Evolutionary conservation across 768 basidiomycete genomes (phyloP).

Genomic region (Infundibulicybe gibba): DNA sequence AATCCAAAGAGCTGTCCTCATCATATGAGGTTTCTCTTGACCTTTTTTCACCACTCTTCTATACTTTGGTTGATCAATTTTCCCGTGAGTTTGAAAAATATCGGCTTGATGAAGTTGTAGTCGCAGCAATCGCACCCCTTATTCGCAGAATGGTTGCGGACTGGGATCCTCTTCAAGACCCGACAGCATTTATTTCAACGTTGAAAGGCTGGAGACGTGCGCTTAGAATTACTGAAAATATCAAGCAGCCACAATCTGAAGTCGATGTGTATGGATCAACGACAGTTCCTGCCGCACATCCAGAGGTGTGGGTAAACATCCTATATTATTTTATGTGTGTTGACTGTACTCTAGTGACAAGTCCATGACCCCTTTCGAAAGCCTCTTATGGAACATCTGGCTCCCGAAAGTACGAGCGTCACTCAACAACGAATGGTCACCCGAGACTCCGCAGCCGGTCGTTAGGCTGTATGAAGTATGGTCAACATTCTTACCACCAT

Average conservation of each 20-base stretch:
- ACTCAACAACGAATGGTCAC: slow-evolving; percentile 94
- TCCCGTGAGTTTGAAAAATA: slow-evolving; percentile 73
- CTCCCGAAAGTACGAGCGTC: slow-evolving; percentile 89
- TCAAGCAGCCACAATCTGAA: slow-evolving; percentile 35
- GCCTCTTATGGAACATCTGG: slow-evolving; percentile 93
- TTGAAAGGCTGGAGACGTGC: slow-evolving; percentile 71
- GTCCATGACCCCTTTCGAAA: slow-evolving; percentile 94
- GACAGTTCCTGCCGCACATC: slow-evolving; percentile 21
- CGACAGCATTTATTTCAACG: slow-evolving; percentile 55
- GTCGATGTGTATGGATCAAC: slow-evolving; percentile 58
- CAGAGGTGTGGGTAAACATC: slow-evolving; percentile 31
- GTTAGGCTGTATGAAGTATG: slow-evolving; percentile 86
- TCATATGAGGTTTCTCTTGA: slow-evolving; percentile 72
- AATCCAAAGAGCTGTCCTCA: slow-evolving; percentile 61
- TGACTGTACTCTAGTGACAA: slow-evolving; percentile 36
- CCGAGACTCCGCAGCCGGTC: slow-evolving; percentile 67
- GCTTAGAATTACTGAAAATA: slow-evolving; percentile 50
- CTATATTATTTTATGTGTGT: neutral
- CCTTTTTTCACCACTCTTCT: slow-evolving; percentile 68
- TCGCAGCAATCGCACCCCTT: slow-evolving; percentile 85
- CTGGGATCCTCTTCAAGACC: slow-evolving; percentile 87
- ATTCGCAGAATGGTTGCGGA: slow-evolving; percentile 68
- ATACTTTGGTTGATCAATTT: slow-evolving; percentile 68
- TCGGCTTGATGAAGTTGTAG: slow-evolving; percentile 85
- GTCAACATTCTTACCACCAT: slow-evolving; percentile 83